A percentile compares a stretch with the other conserved stretches of the same genome.
Conservation (phyloP, 2,329 filamentous ascomycete genomes). For the Curvularia sp. region DNA sequence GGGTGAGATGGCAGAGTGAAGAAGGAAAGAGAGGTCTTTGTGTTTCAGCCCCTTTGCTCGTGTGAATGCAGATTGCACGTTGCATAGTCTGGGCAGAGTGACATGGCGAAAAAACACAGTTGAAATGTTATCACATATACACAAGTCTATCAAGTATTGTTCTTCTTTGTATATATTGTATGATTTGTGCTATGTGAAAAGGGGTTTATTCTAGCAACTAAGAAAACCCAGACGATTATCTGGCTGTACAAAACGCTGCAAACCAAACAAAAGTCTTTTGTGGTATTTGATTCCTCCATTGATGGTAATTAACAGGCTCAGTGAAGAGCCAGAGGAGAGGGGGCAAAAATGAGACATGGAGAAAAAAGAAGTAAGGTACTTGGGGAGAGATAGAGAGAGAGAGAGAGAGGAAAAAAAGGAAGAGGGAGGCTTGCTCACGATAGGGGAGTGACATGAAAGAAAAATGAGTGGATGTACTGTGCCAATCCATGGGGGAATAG, state of each 20-base stretch:
- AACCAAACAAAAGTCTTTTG: background rate
- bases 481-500: conserved; percentile 9
- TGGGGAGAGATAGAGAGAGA: background rate
- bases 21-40: background rate
- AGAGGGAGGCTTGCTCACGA: background rate
- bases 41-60: background rate
- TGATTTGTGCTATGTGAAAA: background rate
- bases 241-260: background rate
- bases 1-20: background rate
- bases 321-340: background rate
- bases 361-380: conserved; percentile 6
- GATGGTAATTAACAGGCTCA: background rate
- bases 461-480: conserved; percentile 18
- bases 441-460: background rate
- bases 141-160: background rate
- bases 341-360: conserved; percentile 10
- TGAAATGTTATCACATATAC: background rate
- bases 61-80: background rate
- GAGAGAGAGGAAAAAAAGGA: background rate
- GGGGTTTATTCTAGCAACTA: background rate
- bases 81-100: background rate
- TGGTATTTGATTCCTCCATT: background rate
- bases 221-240: background rate
- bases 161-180: background rate
- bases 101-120: background rate